Evolutionary conservation across 345 rosid genomes (phyloP).

Genomic region (Pugionium cornutum): DNA sequence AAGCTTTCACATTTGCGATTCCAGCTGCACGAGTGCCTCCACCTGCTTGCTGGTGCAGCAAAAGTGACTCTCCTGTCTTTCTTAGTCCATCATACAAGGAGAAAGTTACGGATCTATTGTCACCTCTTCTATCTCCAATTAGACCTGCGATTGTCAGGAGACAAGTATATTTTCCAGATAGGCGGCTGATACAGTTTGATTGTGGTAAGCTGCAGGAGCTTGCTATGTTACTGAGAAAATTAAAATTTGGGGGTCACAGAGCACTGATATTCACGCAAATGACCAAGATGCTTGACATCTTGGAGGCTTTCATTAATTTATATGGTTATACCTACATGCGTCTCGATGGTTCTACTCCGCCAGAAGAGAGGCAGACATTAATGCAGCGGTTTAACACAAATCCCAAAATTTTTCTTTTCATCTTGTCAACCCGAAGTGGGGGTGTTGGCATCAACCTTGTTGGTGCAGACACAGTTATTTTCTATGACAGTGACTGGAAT

Average conservation of each 20-base stretch:
- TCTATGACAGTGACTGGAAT: constrained; percentile 99
- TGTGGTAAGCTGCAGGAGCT: constrained; percentile 99
- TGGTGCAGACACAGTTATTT: constrained; percentile 99
- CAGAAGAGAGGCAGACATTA: constrained; percentile 98
- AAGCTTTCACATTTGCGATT: constrained; percentile 88
- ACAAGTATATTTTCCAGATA: constrained; percentile 96
- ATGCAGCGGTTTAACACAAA: constrained; percentile 99
- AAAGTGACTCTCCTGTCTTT: constrained; percentile 58
- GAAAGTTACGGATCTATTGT: constrained; percentile 62
- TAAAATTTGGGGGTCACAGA: constrained; percentile 94
- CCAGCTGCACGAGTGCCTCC: constrained; percentile 88
- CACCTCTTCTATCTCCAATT: constrained; percentile 77
- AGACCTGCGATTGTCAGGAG: constrained; percentile 96
- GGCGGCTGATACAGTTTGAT: constrained; percentile 97
- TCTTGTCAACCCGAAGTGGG: constrained; percentile 98
- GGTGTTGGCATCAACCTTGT: constrained; percentile 99
- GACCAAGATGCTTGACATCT: constrained; percentile 98
- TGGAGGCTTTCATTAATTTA: constrained; percentile 95
- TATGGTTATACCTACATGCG: constrained; percentile 99
- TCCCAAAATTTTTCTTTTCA: constrained; percentile 95
- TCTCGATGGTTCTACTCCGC: constrained; percentile 98
- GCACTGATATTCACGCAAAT: constrained; percentile 98
- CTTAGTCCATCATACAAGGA: constrained; percentile 59
- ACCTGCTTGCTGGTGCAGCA: constrained; percentile 89
- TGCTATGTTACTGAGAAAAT: constrained; percentile 75